phyloP scores from a whole-genome alignment of 2,329 filamentous ascomycete species.

The Rachicladosporium sp. region DNA sequence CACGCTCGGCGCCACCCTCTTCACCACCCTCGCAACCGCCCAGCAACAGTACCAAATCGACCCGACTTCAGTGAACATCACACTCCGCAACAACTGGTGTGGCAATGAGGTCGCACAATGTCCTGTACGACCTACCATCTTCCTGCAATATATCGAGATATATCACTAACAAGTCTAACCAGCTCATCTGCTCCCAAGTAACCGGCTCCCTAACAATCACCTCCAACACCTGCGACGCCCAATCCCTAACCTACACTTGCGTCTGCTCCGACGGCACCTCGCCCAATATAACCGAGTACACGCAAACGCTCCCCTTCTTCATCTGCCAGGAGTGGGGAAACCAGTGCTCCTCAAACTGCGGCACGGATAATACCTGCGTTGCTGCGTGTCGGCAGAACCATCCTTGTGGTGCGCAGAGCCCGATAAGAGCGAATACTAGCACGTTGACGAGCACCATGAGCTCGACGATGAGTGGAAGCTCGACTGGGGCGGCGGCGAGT shows the following conservation, averaged over 20 bases:
- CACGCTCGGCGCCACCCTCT: constrained; percentile 34
- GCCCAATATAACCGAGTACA: constrained; percentile 67
- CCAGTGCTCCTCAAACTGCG: constrained; percentile 47
- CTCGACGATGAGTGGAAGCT: constrained; percentile 23
- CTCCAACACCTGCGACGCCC: constrained; percentile 56
- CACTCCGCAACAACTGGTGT: constrained; percentile 45
- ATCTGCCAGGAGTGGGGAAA: constrained; percentile 59
- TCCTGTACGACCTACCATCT: constrained; percentile 32
- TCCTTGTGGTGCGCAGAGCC: constrained; percentile 60
- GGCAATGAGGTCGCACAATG: constrained; percentile 49
- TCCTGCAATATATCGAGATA: neutral
- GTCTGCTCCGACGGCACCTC: constrained; percentile 53
- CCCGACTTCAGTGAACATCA: constrained; percentile 45
- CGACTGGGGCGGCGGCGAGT: constrained; percentile 22
- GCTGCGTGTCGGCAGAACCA: constrained; percentile 50
- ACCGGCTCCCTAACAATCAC: constrained; percentile 30
- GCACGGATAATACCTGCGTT: constrained; percentile 45
- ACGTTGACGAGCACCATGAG: constrained; percentile 34
- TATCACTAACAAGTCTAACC: too few relatives aligned
- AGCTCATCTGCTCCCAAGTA: constrained; percentile 53
- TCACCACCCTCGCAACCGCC: constrained; percentile 42
- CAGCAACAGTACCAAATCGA: constrained; percentile 48
- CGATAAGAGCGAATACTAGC: constrained; percentile 47
- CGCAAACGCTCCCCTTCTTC: constrained; percentile 66
- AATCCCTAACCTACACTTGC: constrained; percentile 56